These are phyloP conservation scores for Malus sieversii DNA, from an alignment of 306 rosid species.

Conservation along the genomic window DNA sequence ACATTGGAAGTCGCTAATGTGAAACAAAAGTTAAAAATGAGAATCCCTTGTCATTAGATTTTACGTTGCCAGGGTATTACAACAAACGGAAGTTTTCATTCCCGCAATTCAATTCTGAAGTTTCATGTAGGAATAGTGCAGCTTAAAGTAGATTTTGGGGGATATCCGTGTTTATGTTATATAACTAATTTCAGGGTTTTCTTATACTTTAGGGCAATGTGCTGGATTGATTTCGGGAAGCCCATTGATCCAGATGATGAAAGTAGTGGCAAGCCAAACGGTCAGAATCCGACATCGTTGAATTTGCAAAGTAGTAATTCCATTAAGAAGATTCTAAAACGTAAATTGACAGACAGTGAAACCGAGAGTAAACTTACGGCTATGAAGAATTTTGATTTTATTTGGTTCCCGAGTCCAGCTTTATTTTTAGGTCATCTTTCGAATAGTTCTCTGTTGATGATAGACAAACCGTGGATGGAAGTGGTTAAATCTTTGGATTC, in stretches of 20 bases:
- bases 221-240: conserved; percentile 79
- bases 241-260: conserved; percentile 73
- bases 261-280: conserved; percentile 27
- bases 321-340: conserved; percentile 46
- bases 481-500: conserved; percentile 70
- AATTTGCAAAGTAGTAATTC: conserved; percentile 36
- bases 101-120: not conserved
- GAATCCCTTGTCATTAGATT: not conserved
- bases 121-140: conserved; percentile 4
- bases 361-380: conserved; percentile 21
- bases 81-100: not conserved
- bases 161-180: not conserved
- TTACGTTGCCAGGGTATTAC: not conserved
- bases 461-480: conserved; percentile 90
- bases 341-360: conserved; percentile 34
- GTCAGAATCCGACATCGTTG: conserved; percentile 40
- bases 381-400: conserved; percentile 60
- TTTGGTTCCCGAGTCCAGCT: conserved; percentile 54
- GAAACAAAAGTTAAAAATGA: not conserved
- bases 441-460: conserved; percentile 49
- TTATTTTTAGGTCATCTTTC: conserved; percentile 71
- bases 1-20: not conserved
- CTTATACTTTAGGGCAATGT: conserved; percentile 68
- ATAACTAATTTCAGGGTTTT: conserved; percentile 23
- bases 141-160: not conserved